These are phyloP conservation scores for Arthrobotrys conoides DNA, from an alignment of 2,329 filamentous ascomycete species.

Conservation along the genomic window DNA sequence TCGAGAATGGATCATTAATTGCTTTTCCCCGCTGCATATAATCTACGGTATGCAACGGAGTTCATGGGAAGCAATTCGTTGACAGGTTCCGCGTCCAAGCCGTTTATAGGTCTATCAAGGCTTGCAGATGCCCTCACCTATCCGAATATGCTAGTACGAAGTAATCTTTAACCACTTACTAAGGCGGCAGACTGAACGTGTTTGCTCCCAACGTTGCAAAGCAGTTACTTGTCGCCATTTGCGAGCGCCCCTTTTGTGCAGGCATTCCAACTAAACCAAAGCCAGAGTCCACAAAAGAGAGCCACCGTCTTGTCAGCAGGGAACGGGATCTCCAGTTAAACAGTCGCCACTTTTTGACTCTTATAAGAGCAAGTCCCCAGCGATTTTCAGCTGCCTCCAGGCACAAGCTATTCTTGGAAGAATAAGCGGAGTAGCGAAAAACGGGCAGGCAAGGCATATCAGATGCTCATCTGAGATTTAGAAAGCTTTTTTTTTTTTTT, in stretches of 20 bases:
- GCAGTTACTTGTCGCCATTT: slow-evolving; percentile 37
- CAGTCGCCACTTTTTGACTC: slow-evolving; percentile 40
- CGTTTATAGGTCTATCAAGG: slow-evolving; percentile 49
- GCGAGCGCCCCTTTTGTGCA: slow-evolving; percentile 56
- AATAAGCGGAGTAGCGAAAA: slow-evolving; percentile 59
- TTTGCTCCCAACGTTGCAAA: slow-evolving; percentile 55
- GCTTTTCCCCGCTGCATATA: slow-evolving; percentile 47
- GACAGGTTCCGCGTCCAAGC: slow-evolving; percentile 54
- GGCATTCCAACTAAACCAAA: slow-evolving; percentile 59
- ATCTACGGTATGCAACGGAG: slow-evolving; percentile 47
- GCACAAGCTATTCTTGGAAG: slow-evolving; percentile 61
- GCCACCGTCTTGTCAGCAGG: slow-evolving; percentile 41
- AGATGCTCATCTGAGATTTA: slow-evolving; percentile 56
- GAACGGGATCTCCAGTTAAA: slow-evolving; percentile 33
- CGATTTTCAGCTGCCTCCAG: slow-evolving; percentile 53
- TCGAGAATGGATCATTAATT: slow-evolving; percentile 45
- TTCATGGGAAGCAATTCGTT: slow-evolving; percentile 44
- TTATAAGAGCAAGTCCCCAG: slow-evolving; percentile 60
- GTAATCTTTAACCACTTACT: slow-evolving; percentile 58
- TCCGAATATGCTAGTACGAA: slow-evolving; percentile 20
- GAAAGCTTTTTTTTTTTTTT: slow-evolving; percentile 16
- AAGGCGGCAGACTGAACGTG: slow-evolving; percentile 56
- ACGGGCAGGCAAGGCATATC: slow-evolving; percentile 55
- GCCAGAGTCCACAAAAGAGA: slow-evolving; percentile 36
- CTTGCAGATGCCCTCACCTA: slow-evolving; percentile 37